These are phyloP conservation scores for Hordeum marinum DNA, from an alignment of 176 grass and related monocot genomes.

Conservation along the genomic window DNA sequence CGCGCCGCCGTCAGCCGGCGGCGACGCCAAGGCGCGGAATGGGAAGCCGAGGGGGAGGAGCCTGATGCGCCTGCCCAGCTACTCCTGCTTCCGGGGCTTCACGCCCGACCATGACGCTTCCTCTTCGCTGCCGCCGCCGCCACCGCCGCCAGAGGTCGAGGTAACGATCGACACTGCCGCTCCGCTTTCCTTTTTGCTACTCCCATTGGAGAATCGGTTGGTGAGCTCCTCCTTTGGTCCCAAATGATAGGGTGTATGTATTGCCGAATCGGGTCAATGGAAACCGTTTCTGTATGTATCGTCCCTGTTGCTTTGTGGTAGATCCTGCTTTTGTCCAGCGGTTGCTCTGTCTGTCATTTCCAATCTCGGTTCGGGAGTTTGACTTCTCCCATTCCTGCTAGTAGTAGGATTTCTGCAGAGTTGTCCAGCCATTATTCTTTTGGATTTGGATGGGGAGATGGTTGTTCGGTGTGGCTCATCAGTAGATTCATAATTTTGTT, in stretches of 20 bases:
- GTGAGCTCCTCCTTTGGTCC: not conserved
- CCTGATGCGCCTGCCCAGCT: slow-evolving; percentile 46
- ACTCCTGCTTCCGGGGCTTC: slow-evolving; percentile 69
- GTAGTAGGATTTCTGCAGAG: not conserved
- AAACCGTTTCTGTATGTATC: not conserved
- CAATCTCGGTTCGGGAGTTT: not conserved
- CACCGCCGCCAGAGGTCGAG: not conserved
- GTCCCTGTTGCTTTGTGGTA: not conserved
- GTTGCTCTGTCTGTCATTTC: not conserved
- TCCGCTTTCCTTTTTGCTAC: not conserved
- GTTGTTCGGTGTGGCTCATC: not conserved
- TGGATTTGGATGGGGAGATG: not conserved
- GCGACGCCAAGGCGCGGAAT: slow-evolving; percentile 16
- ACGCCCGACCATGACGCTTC: slow-evolving; percentile 9
- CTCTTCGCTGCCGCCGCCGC: not conserved
- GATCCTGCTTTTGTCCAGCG: slow-evolving; percentile 13
- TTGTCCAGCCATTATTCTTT: not conserved
- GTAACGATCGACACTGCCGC: not conserved
- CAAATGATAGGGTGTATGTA: not conserved
- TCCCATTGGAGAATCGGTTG: not conserved
- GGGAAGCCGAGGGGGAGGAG: slow-evolving; percentile 23
- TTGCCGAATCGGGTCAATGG: not conserved
- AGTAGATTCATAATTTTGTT: not conserved
- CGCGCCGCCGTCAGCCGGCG: not conserved
- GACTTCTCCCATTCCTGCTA: not conserved